A percentile compares a stretch with the other conserved stretches of the same genome.
These are phyloP conservation scores for Thraustochytrium sp. DNA, from an alignment of 352 stramenopile genomes.

Conservation along the genomic window DNA sequence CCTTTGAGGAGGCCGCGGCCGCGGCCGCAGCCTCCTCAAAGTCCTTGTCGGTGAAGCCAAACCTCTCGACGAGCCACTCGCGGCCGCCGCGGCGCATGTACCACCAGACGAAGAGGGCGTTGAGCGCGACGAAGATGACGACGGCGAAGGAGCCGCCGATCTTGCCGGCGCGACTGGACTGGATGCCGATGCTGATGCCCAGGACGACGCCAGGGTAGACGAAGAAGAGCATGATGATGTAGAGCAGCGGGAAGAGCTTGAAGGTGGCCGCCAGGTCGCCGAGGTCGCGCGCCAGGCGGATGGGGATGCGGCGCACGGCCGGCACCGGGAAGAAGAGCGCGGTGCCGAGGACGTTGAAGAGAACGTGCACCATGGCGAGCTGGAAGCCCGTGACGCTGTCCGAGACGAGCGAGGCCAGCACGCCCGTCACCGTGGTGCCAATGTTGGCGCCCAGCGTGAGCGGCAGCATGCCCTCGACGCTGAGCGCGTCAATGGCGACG, in stretches of 20 bases:
- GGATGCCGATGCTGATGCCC: background rate
- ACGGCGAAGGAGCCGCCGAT: background rate
- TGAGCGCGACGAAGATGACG: background rate
- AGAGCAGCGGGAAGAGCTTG: slow-evolving; percentile 56
- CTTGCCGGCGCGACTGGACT: background rate
- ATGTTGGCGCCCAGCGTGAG: slow-evolving; percentile 83
- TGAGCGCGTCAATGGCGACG: slow-evolving; percentile 73
- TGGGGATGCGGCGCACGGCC: slow-evolving; percentile 62
- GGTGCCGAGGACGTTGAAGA: slow-evolving; percentile 80
- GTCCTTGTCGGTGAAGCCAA: background rate
- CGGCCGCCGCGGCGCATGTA: background rate
- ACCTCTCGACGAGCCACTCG: background rate
- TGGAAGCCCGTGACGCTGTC: slow-evolving; percentile 66
- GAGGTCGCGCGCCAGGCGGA: slow-evolving; percentile 64
- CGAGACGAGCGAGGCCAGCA: slow-evolving; percentile 74
- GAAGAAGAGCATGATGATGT: slow-evolving; percentile 57
- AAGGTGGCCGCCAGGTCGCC: slow-evolving; percentile 56
- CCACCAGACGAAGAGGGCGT: background rate
- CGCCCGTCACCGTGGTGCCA: slow-evolving; percentile 74
- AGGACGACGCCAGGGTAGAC: background rate
- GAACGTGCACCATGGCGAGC: slow-evolving; percentile 78
- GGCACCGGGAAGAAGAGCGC: slow-evolving; percentile 82
- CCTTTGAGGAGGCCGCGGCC: no score
- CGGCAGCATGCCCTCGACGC: slow-evolving; percentile 75
- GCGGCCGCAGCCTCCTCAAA: background rate